Conservation (phyloP, 352 stramenopile species). For the Globisporangium okanoganense region DNA sequence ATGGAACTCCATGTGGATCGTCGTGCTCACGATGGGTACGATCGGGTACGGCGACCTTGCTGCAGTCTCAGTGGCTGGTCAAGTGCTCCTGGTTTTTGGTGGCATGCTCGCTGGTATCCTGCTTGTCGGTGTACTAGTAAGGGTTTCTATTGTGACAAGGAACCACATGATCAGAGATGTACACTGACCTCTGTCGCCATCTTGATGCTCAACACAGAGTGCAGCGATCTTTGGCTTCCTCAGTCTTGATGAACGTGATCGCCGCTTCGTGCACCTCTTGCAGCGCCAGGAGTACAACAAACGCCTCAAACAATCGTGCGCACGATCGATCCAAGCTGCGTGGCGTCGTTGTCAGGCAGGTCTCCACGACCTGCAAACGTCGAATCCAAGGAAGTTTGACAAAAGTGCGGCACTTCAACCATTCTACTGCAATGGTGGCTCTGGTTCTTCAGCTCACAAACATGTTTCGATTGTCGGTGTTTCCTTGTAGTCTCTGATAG, state of each 20-base stretch:
- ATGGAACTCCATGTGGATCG: conserved; percentile 62
- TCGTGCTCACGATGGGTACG: conserved; percentile 71
- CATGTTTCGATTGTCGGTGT: neutral
- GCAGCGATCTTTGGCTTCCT: conserved; percentile 63
- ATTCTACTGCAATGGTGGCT: neutral
- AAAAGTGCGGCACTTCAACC: conserved; percentile 13
- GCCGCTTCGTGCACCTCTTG: conserved; percentile 54
- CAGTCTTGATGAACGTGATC: conserved; percentile 48
- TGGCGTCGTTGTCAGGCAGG: conserved; percentile 34
- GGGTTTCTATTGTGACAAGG: conserved; percentile 10
- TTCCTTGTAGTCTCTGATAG: conserved; percentile 17
- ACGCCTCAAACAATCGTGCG: conserved; percentile 39
- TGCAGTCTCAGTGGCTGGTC: conserved; percentile 45
- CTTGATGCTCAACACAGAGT: conserved; percentile 29
- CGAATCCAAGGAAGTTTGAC: conserved; percentile 7
- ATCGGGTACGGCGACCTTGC: conserved; percentile 72
- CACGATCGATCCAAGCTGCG: conserved; percentile 54
- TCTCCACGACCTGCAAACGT: neutral
- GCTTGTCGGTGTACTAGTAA: conserved; percentile 61
- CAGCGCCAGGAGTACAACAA: conserved; percentile 37
- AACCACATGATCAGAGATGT: neutral
- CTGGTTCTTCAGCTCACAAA: neutral
- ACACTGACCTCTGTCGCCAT: neutral
- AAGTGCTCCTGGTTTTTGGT: conserved; percentile 56
- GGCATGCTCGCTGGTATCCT: conserved; percentile 72